phyloP scores from a whole-genome alignment of 345 rosid genomes.

The Arabidopsis suecica region DNA sequence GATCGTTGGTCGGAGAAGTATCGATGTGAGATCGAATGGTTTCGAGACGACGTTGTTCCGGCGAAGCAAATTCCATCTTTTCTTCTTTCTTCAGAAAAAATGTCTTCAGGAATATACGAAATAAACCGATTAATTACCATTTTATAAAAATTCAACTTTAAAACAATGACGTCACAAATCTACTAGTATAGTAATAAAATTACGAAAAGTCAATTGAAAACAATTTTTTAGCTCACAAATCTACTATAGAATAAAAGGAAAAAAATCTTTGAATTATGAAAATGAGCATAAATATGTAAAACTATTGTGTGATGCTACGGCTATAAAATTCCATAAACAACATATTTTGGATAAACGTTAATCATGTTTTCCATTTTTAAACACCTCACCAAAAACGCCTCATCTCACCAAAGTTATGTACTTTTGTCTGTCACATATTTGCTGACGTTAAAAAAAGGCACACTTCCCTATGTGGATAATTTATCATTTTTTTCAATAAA shows the following conservation, averaged over 20 bases:
- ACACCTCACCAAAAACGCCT: not conserved
- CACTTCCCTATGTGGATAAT: slow-evolving; percentile 39
- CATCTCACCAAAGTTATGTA: not conserved
- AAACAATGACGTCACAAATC: not conserved
- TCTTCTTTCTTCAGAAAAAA: not conserved
- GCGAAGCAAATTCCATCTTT: slow-evolving; percentile 41
- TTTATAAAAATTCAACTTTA: not conserved
- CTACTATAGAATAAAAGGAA: no score
- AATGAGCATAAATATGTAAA: not conserved
- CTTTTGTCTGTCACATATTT: not conserved
- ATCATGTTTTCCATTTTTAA: not conserved
- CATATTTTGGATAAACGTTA: slow-evolving; percentile 1
- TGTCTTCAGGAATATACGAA: not conserved
- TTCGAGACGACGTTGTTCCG: slow-evolving; percentile 69
- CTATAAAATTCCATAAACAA: not conserved
- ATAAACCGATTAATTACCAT: slow-evolving; percentile 12
- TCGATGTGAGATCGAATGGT: slow-evolving; percentile 65
- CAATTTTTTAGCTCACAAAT: no score
- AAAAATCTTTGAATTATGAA: not conserved
- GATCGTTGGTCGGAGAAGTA: slow-evolving; percentile 42
- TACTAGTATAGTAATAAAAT: not conserved
- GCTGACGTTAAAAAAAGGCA: slow-evolving; percentile 38
- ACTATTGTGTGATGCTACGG: not conserved
- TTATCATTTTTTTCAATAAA: not conserved
- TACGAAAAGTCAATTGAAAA: no score